phyloP scores from a whole-genome alignment of 192 early-diverging fungal genomes.

The Obelidium mucronatum region DNA sequence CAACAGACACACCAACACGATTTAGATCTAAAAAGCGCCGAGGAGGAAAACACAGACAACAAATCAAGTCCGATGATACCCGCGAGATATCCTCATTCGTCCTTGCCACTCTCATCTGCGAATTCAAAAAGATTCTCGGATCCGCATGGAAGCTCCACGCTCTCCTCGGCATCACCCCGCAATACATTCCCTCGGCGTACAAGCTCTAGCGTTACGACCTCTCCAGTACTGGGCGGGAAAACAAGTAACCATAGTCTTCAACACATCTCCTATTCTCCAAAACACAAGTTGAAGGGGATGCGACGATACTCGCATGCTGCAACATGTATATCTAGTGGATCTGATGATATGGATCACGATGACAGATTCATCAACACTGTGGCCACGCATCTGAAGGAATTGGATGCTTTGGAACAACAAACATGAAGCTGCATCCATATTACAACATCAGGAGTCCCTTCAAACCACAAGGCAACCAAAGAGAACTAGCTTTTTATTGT shows the following conservation, averaged over 20 bases:
- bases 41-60: constrained; percentile 31
- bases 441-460: not conserved
- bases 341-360: constrained; percentile 38
- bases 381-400: constrained; percentile 8
- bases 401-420: not conserved
- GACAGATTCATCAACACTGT: constrained; percentile 27
- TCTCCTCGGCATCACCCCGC: not conserved
- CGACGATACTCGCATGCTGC: no score
- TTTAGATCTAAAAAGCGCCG: no score
- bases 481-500: not conserved
- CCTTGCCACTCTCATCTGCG: not conserved
- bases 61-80: not conserved
- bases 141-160: not conserved
- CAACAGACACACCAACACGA: no score
- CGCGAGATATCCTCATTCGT: not conserved
- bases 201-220: not conserved
- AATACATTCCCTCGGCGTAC: not conserved
- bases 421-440: not conserved
- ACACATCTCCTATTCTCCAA: not conserved
- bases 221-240: not conserved
- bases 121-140: no score
- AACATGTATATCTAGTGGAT: no score
- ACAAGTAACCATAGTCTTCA: not conserved
- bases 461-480: not conserved
- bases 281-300: no score